Evolutionary conservation across 352 stramenopile species (phyloP), one percentile per base, ranked within the genome.

Genomic region (Sclerospora graminicola): DNA sequence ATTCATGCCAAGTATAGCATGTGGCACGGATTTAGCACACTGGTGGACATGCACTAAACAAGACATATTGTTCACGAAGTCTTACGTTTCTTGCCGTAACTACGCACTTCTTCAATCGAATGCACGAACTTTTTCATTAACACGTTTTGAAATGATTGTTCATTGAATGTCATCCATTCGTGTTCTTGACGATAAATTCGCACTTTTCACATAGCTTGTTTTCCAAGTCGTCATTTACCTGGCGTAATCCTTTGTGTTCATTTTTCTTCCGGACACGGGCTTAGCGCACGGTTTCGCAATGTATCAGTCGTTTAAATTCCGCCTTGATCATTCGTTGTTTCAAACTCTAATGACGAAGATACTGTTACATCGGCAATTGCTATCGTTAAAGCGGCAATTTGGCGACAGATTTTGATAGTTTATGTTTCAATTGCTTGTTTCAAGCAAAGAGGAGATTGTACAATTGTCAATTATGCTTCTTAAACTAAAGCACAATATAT

Each of bases 211-310:
- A 54, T 0, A 87, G 63, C 38, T 81, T 31, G 9, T 29, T 46
- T 44, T 87, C 75, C 11, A 87, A 57, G 41, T 75, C 60, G n/a
- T 66, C 62, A 41, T 78, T 77, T 23, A 87, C 68, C 1, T 62
- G 41, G 15, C 68, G 62, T 36, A 87, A 45, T 23, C 72, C 66
- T 15, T 71, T 69, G 27, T 72, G 68, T 31, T 84, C 63, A 37
- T 63, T 60, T 45, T 88, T 88, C 48, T 88, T 88, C 39, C 73
- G 68, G n/a, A 80, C 66, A 32, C 76, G 76, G 19, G 72, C 84
- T 61, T 88, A 69, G 10, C 76, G 72, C 56, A 88, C 76, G 1
- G 63, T 85, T 60, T 85, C 76, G 53, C 69, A 84, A 55, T 88
- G 76, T 48, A 82, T 84, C 21, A 88, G 70, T 14, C 76, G 72